phyloP scores from a whole-genome alignment of 1,284 basidiomycete species.

The Microbotryomycetes sp. region DNA sequence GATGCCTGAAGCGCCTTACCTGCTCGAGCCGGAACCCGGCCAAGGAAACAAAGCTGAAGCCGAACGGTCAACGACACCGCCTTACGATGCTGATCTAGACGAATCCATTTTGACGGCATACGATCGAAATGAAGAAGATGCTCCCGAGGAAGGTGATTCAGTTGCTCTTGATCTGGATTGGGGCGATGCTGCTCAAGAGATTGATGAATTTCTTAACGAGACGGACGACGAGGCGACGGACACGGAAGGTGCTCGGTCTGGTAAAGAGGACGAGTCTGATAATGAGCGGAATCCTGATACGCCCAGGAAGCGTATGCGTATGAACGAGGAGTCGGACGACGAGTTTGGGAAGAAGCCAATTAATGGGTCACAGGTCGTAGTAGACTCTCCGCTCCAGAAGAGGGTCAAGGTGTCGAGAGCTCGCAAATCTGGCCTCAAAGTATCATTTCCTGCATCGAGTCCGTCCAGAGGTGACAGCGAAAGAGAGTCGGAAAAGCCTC shows the following conservation, averaged over 20 bases:
- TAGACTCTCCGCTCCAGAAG: constrained; percentile 27
- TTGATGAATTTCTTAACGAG: constrained; percentile 77
- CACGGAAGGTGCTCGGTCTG: not conserved
- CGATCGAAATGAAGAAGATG: not conserved
- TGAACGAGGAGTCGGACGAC: not conserved
- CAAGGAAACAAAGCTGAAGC: constrained; percentile 21
- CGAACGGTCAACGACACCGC: constrained; percentile 19
- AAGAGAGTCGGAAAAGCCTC: no score
- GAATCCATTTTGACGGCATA: constrained; percentile 4
- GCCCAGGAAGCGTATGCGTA: constrained; percentile 9
- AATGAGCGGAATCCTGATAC: not conserved
- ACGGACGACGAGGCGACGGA: constrained; percentile 52
- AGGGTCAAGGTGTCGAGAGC: constrained; percentile 22
- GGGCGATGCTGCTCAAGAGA: constrained; percentile 72
- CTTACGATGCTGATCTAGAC: constrained; percentile 17
- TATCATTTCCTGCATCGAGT: constrained; percentile 11
- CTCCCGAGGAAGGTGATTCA: constrained; percentile 28
- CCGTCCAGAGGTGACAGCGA: no score
- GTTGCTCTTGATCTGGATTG: constrained; percentile 44
- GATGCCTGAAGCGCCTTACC: constrained; percentile 63
- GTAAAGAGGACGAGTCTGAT: not conserved
- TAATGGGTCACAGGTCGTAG: no score
- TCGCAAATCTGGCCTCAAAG: constrained; percentile 21
- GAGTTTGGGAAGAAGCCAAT: not conserved
- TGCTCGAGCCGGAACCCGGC: constrained; percentile 48